Evolutionary conservation across 2,329 filamentous ascomycete species (phyloP), one percentile per base, ranked within the genome.

Genomic region (Colletotrichum falcatum): DNA sequence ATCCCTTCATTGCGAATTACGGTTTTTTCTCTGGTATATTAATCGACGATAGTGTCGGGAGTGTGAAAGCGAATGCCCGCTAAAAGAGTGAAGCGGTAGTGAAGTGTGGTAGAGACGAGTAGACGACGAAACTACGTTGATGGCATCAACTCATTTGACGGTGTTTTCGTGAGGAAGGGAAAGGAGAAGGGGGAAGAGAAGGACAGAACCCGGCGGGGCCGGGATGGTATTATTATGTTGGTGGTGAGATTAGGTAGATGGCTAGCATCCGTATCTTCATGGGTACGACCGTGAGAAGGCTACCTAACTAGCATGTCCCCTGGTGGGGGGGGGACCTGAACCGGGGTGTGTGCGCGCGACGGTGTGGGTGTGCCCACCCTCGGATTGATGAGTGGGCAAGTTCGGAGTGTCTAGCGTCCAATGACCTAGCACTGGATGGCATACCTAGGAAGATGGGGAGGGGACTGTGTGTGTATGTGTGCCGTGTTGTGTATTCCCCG

Each of bases 31-130:
- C 74, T 76, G 35, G 73, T 76, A 70, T 76, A 75, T 76, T 76
- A 76, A 75, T 77, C 70, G 66, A 73, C 69, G 55, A 44, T 70
- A 42, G 23, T 66, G 77, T 81, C 68, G 64, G 51, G 37, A 12
- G 42, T 64, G 37, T 26, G 28, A 46, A 70, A 92, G 92, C 83
- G 90, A 93, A 85, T 90, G 91, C 89, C 92, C 92, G 92, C 92
- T 94, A 84, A 95, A 94, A 82, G 93, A 94, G 90, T 94, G 92
- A 93, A 93, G 91, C 91, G 91, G 91, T 91, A 78, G 82, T 85
- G 79, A 76, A 75, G 76, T 75, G 74, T 74, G 79, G 79, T 79
- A 76, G 77, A 81, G 85, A 84, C 80, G 80, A 84, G 83, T 83
- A 78, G 83, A 83, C 82, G 83, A 84, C 82, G 84, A 86, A 85